A percentile compares a stretch with the other conserved stretches of the same genome.
These are phyloP conservation scores for Metschnikowia cubensis DNA, from an alignment of 805 yeast species.

Conservation along the genomic window DNA sequence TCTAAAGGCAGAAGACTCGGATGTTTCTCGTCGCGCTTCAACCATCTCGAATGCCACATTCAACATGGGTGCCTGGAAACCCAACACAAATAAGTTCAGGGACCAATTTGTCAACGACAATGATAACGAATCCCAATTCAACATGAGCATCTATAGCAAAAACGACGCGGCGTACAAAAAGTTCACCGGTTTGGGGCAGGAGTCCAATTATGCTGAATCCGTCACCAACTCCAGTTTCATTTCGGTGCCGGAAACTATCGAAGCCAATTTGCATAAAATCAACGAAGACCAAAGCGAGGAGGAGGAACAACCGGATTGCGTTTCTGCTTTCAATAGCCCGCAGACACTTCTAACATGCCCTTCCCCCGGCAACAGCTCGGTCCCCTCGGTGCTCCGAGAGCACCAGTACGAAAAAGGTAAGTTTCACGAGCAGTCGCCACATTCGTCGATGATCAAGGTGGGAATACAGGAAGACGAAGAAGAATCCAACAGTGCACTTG, in stretches of 20 bases:
- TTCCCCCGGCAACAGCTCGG: constrained; percentile 6
- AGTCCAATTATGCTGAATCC: constrained; percentile 18
- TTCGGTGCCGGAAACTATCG: constrained; percentile 41
- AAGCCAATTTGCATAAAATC: constrained; percentile 34
- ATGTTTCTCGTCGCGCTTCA: constrained; percentile 28
- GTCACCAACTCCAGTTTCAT: constrained; percentile 14
- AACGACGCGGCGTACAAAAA: constrained; percentile 26
- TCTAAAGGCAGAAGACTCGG: constrained; percentile 5
- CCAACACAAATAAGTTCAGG: constrained; percentile 48
- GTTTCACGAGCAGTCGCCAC: constrained; percentile 13
- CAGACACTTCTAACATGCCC: background rate
- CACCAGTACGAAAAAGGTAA: constrained; percentile 10
- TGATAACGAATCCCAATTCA: constrained; percentile 33
- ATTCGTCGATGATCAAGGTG: constrained; percentile 5
- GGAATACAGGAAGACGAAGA: constrained; percentile 4
- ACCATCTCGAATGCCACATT: constrained; percentile 31
- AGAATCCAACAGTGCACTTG: background rate
- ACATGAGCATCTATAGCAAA: constrained; percentile 15
- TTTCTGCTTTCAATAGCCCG: constrained; percentile 8
- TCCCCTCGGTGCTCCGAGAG: constrained; percentile 14
- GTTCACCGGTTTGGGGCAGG: constrained; percentile 29
- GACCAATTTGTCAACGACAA: constrained; percentile 46
- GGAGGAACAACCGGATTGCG: constrained; percentile 13
- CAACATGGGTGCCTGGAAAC: constrained; percentile 56
- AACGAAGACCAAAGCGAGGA: constrained; percentile 27